A percentile compares a stretch with the other conserved stretches of the same genome.
phyloP scores from a whole-genome alignment of 2,329 filamentous ascomycete species.

The Ramichloridium luteum region DNA sequence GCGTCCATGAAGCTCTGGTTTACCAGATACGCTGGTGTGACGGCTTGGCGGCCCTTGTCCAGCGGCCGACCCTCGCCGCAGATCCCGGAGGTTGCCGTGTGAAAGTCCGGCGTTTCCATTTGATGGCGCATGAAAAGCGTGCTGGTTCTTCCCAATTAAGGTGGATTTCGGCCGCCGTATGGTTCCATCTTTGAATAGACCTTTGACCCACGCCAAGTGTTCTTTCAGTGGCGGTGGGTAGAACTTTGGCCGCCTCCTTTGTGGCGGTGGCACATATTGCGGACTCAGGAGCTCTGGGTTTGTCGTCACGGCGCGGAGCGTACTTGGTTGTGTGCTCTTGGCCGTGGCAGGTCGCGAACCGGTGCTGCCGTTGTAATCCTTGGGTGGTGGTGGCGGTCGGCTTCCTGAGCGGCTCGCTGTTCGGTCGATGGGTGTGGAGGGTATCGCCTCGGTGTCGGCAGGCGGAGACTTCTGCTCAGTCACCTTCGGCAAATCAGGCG shows the following conservation, averaged over 20 bases:
- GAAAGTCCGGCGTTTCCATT: constrained; percentile 11
- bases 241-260: constrained; percentile 40
- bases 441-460: constrained; percentile 41
- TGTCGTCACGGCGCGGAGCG: constrained; percentile 68
- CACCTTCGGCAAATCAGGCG: constrained; percentile 65
- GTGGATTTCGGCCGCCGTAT: constrained; percentile 44
- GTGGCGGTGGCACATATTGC: constrained; percentile 34
- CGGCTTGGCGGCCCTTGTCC: constrained; percentile 23
- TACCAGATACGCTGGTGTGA: constrained; percentile 16
- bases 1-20: background rate
- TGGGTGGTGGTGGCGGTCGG: constrained; percentile 71
- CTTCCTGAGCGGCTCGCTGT: constrained; percentile 59
- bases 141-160: constrained; percentile 6
- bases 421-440: constrained; percentile 42
- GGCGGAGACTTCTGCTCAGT: constrained; percentile 46
- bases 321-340: constrained; percentile 58
- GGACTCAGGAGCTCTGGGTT: constrained; percentile 48
- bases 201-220: constrained; percentile 55
- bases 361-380: constrained; percentile 44
- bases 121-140: constrained; percentile 1
- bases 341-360: constrained; percentile 47
- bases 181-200: constrained; percentile 56
- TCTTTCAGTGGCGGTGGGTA: constrained; percentile 53
- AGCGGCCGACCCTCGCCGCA: constrained; percentile 24
- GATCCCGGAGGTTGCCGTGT: constrained; percentile 17